phyloP scores from a whole-genome alignment of 306 rosid genomes.

The Heteromeles arbutifolia region DNA sequence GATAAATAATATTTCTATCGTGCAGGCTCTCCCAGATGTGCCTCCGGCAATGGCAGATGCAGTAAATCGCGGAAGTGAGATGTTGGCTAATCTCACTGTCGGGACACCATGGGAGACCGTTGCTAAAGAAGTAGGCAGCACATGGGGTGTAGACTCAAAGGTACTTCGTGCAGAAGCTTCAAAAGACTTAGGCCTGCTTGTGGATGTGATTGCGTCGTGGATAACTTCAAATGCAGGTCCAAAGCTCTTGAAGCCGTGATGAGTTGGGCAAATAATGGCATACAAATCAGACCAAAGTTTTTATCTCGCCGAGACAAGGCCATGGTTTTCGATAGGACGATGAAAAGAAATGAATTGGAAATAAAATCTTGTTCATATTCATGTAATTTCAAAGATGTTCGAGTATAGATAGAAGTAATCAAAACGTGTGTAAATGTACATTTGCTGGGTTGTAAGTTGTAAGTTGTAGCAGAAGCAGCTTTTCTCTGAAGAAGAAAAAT shows the following conservation, averaged over 20 bases:
- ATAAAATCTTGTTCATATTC: not conserved
- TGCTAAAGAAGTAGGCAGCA: conserved; percentile 86
- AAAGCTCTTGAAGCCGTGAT: conserved; percentile 47
- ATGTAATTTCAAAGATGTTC: too few species aligned
- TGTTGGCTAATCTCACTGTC: conserved; percentile 57
- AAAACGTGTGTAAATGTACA: not conserved
- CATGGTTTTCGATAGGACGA: not conserved
- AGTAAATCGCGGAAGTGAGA: conserved; percentile 84
- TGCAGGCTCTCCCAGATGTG: conserved; percentile 86
- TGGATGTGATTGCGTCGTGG: conserved; percentile 74
- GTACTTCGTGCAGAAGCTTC: conserved; percentile 59
- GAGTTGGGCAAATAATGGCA: not conserved
- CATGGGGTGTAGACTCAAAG: conserved; percentile 67
- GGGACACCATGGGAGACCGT: conserved; percentile 95
- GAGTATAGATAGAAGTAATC: not conserved
- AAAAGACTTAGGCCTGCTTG: conserved; percentile 72
- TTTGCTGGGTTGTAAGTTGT: not conserved
- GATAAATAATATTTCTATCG: conserved; percentile 6
- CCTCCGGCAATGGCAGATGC: conserved; percentile 97
- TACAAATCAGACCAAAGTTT: not conserved
- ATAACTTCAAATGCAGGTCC: conserved; percentile 69
- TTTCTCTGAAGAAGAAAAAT: too few species aligned
- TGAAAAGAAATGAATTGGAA: not conserved
- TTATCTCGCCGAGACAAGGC: not conserved
- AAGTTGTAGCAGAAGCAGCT: too few species aligned